phyloP scores from a whole-genome alignment of 768 basidiomycete genomes.

The Glaciozyma martinii region DNA sequence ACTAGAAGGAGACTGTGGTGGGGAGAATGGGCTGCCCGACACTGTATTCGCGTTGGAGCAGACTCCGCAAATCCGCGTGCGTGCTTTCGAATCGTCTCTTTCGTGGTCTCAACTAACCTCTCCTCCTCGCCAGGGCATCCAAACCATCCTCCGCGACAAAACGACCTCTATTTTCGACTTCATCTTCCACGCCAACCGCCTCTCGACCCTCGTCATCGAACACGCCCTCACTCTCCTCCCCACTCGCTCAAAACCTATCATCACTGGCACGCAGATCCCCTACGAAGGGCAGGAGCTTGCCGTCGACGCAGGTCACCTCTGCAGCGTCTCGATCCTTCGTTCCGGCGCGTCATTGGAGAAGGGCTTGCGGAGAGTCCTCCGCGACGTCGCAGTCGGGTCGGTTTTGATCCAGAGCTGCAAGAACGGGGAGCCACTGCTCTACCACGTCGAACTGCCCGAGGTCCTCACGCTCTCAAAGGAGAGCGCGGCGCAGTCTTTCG shows the following conservation, averaged over 20 bases:
- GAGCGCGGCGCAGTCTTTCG: slow-evolving; percentile 61
- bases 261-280: slow-evolving; percentile 55
- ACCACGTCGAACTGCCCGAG: slow-evolving; percentile 69
- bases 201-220: slow-evolving; percentile 77
- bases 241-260: slow-evolving; percentile 48
- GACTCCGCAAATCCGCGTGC: slow-evolving; percentile 70
- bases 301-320: slow-evolving; percentile 55
- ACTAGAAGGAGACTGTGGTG: not conserved
- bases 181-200: slow-evolving; percentile 79
- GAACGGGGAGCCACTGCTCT: slow-evolving; percentile 77
- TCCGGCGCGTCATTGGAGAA: slow-evolving; percentile 85
- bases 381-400: slow-evolving; percentile 76
- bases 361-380: slow-evolving; percentile 79
- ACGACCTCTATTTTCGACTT: slow-evolving; percentile 54
- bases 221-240: slow-evolving; percentile 76
- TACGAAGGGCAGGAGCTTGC: slow-evolving; percentile 54
- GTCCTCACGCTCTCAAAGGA: slow-evolving; percentile 55
- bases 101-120: not conserved
- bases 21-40: slow-evolving; percentile 26
- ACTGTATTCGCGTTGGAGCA: slow-evolving; percentile 61
- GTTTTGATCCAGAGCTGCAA: slow-evolving; percentile 81
- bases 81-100: slow-evolving; percentile 13
- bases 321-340: slow-evolving; percentile 67
- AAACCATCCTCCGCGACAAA: slow-evolving; percentile 69
- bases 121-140: slow-evolving; percentile 58